Percentiles rank a stretch among this genome's conserved stretches.
Conservation (phyloP, 2,329 filamentous ascomycete genomes). For the Aspergillus sp. region DNA sequence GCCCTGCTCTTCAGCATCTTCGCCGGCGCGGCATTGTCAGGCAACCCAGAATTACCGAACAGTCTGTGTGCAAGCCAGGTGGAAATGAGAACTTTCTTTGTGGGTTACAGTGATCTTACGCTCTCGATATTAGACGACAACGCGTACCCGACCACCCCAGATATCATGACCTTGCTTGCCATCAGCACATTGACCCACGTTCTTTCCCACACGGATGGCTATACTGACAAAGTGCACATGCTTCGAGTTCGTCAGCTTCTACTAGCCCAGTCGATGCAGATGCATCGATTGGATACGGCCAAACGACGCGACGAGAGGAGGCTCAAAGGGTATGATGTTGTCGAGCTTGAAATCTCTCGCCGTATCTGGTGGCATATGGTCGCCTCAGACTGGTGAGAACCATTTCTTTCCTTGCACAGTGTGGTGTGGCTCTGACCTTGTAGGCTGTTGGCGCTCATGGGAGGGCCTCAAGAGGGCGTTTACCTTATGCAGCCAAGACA, state of each 20-base stretch:
- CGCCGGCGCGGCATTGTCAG: not conserved
- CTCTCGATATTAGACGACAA: not conserved
- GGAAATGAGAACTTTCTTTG: not conserved
- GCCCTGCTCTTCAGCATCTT: constrained; percentile 3
- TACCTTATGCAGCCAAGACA: constrained; percentile 21
- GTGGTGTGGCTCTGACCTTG: not conserved
- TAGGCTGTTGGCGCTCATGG: constrained; percentile 20
- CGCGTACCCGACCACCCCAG: not conserved
- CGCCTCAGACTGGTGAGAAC: constrained; percentile 21
- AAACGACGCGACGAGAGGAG: constrained; percentile 1
- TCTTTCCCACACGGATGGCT: not conserved
- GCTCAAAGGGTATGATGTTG: constrained; percentile 14
- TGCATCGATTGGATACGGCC: constrained; percentile 2
- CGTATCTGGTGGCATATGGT: constrained; percentile 25
- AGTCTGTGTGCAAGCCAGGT: not conserved
- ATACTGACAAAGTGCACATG: not conserved
- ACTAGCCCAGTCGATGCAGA: constrained; percentile 6
- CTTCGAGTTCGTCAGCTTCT: not conserved
- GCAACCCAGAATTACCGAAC: not conserved
- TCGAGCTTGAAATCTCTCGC: constrained; percentile 22
- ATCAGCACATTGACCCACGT: not conserved
- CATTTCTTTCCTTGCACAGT: not conserved
- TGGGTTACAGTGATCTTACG: not conserved
- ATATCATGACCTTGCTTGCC: not conserved
- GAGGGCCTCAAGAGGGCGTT: constrained; percentile 17